These are phyloP conservation scores for Drosera spatulata DNA, from an alignment of 179 eudicot genomes.

Conservation along the genomic window DNA sequence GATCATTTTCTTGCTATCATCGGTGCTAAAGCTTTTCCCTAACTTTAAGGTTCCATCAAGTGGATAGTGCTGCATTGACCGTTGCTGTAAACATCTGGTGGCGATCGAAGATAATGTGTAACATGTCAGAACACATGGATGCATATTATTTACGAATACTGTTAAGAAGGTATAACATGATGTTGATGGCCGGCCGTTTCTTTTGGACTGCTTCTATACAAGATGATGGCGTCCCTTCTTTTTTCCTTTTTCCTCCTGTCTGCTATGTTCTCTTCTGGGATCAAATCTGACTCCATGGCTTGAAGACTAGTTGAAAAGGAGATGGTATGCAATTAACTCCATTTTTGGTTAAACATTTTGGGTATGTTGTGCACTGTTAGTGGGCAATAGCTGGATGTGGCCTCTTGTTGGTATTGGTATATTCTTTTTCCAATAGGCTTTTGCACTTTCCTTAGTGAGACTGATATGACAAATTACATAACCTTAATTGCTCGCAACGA, in stretches of 20 bases:
- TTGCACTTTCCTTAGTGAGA: too few species aligned
- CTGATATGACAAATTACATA: too few species aligned
- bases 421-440: background rate
- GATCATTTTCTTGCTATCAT: too few species aligned
- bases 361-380: background rate
- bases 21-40: background rate
- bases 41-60: slow-evolving; percentile 74
- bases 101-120: slow-evolving; percentile 55
- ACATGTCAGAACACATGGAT: slow-evolving; percentile 86
- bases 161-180: slow-evolving; percentile 53
- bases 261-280: slow-evolving; percentile 14
- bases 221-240: background rate
- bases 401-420: background rate
- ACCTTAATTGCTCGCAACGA: too few species aligned
- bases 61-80: slow-evolving; percentile 79
- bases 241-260: slow-evolving; percentile 14
- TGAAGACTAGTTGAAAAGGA: slow-evolving; percentile 79
- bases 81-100: slow-evolving; percentile 95
- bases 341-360: background rate
- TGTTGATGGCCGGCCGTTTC: background rate
- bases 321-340: slow-evolving; percentile 52
- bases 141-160: slow-evolving; percentile 75
- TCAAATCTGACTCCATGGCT: slow-evolving; percentile 5
- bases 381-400: background rate
- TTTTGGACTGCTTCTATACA: background rate